Evolutionary conservation across 2,329 filamentous ascomycete species (phyloP), one percentile per base, ranked within the genome.

Genomic region (Colletotrichum tamarilloi): DNA sequence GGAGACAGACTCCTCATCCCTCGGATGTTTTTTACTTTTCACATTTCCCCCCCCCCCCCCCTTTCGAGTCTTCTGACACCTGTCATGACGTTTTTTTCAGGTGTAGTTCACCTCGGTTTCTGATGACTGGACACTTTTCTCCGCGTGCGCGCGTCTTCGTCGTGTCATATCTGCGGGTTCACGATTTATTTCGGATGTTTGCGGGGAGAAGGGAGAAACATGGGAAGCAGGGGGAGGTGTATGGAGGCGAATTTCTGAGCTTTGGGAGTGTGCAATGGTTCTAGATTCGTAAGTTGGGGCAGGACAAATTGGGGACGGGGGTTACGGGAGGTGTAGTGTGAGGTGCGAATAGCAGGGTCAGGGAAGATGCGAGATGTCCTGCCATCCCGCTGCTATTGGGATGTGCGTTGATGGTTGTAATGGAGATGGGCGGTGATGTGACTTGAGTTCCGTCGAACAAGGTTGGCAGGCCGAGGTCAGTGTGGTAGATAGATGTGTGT

Each of bases 31-130:
- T 19, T 46, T n/a, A 46, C 42, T 46, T n/a, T 46, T 9, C 12
- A 6, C 9, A 16, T 42, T 2, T 6, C n/a, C n/a, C n/a, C n/a
- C n/a, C n/a, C n/a, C n/a, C n/a, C n/a, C 6, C 2, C 16, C 0
- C 14, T 42, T 12, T 16, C 12, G 14, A 16, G 42, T 46, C 19
- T 46, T 46, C 16, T 46, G 16, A 19, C 42, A n/a, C 16, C 42
- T 46, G 42, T 46, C 42, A 46, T 46, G 42, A 46, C 42, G 42
- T 46, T n/a, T n/a, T 8, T 4, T 32, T 2, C 1, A 11, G 32
- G 42, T 19, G 38, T 16, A 46, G 5, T 46, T n/a, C 16, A 11
- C 42, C 42, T 46, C 19, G 42, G 42, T 19, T 14, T n/a, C 7
- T 8, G 3, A 46, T 19, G 19, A 7, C 42, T 46, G 42, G 42